Evolutionary conservation across 768 basidiomycete genomes (phyloP), one percentile per base, ranked within the genome.

Genomic region (Pulveroboletus sp.): DNA sequence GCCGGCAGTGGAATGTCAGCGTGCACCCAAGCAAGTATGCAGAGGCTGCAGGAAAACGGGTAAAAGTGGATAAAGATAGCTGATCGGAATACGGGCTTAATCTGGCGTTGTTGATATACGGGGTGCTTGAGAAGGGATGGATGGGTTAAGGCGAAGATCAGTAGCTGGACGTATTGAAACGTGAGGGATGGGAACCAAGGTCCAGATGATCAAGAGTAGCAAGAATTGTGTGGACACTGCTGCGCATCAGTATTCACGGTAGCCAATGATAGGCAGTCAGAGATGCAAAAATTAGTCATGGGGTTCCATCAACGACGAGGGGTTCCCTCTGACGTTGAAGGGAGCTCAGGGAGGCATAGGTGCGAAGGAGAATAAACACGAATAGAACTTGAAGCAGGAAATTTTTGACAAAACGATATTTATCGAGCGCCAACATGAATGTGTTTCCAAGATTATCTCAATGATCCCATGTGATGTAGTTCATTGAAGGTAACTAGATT

Each of bases 21-120:
- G 28, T 36, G 32, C 11, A 28, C 15, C 11, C 35, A 43, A 35
- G 33, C 43, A 38, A 40, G 55, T 36, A 27, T 39, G 36, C 39
- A 36, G 46, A 46, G 51, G 38, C 39, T 55, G 48, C 55, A 51
- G 61, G 55, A 56, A 61, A 58, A 56, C 21, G 64, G 61, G 66
- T 64, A 55, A 67, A 48, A 43, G 39, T 47, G 63, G 60, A 57
- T 49, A 46, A 49, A 43, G n/a, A 32, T 9, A 6, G 17, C 31
- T 31, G 47, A 51, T 53, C 39, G 39, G 44, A 55, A 49, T 27
- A 38, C 1, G 28, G 18, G 32, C 14, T 41, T 36, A 41, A 43
- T 59, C 53, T 48, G 44, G 40, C 3, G 46, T 45, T 43, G 38
- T 17, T 26, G 37, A 33, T 46, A 24, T 15, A 48, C 43, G 39